A percentile compares a stretch with the other conserved stretches of the same genome.
Evolutionary conservation across 768 basidiomycete genomes (phyloP).

Genomic region (Boletus pseudo-olivaceus): DNA sequence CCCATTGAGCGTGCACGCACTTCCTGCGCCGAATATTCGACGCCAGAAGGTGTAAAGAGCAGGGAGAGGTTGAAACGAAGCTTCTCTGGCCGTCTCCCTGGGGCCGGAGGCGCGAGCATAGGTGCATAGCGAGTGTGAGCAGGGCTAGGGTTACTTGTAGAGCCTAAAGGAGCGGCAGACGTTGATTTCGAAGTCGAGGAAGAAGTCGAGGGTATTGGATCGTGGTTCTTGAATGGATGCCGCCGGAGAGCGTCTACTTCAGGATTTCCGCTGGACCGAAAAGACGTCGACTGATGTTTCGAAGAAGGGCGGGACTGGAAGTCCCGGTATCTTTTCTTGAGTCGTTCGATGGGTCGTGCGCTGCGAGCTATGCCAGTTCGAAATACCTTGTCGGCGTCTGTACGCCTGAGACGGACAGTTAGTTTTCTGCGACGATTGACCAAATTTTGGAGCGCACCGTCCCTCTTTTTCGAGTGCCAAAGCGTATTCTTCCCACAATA

Average conservation of each 20-base stretch:
- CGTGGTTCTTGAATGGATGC: conserved; percentile 37
- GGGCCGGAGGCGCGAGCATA: conserved; percentile 67
- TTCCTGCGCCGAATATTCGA: conserved; percentile 85
- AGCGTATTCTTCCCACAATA: conserved; percentile 92
- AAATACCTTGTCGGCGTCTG: conserved; percentile 81
- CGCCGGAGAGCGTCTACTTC: conserved; percentile 32
- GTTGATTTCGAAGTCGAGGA: conserved; percentile 23
- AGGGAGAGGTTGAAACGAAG: conserved; percentile 64
- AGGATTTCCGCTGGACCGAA: conserved; percentile 24
- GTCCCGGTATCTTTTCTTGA: conserved; percentile 77
- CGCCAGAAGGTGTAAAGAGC: conserved; percentile 69
- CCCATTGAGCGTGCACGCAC: conserved; percentile 79
- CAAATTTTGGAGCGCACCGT: conserved; percentile 48
- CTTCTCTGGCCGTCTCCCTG: conserved; percentile 71
- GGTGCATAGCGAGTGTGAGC: conserved; percentile 54
- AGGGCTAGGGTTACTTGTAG: conserved; percentile 38
- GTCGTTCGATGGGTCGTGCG: conserved; percentile 77
- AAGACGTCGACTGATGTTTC: conserved; percentile 24
- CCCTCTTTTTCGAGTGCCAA: conserved; percentile 68
- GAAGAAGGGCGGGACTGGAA: conserved; percentile 58
- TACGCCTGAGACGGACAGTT: conserved; percentile 41
- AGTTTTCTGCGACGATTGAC: conserved; percentile 5
- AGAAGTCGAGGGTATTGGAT: conserved; percentile 31
- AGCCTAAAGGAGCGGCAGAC: conserved; percentile 24
- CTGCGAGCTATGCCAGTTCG: conserved; percentile 76